Conservation (phyloP, 805 yeast species). For the Metschnikowia proteae region DNA sequence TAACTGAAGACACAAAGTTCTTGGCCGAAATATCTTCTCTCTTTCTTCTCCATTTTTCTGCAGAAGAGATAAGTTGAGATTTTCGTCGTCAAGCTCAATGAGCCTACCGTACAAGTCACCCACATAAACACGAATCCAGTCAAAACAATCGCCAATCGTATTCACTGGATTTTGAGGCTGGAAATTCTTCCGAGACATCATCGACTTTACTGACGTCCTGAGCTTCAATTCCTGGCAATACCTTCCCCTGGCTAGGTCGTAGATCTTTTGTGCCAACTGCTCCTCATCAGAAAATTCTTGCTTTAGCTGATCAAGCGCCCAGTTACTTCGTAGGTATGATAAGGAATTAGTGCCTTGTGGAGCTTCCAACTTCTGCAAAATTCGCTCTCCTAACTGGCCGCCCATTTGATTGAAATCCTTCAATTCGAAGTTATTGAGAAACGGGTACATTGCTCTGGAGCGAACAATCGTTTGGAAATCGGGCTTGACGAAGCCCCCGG, state of each 20-base stretch:
- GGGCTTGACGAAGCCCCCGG: slow-evolving; percentile 83
- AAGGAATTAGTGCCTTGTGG: slow-evolving; percentile 46
- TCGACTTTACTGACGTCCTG: slow-evolving; percentile 67
- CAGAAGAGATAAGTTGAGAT: slow-evolving; percentile 26
- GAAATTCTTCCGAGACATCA: slow-evolving; percentile 87
- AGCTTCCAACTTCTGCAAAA: slow-evolving; percentile 47
- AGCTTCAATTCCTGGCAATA: slow-evolving; percentile 51
- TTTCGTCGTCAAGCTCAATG: slow-evolving; percentile 71
- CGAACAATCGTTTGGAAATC: slow-evolving; percentile 76
- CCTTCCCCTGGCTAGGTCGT: slow-evolving; percentile 62
- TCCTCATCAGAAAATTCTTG: slow-evolving; percentile 37
- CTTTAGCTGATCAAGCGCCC: slow-evolving; percentile 27
- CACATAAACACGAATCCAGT: slow-evolving; percentile 80
- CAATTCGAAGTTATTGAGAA: slow-evolving; percentile 58
- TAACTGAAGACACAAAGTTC: slow-evolving; percentile 45
- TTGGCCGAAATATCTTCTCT: slow-evolving; percentile 46
- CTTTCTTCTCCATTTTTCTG: slow-evolving; percentile 21
- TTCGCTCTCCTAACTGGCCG: slow-evolving; percentile 73
- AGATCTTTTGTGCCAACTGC: slow-evolving; percentile 52
- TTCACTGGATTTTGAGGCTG: slow-evolving; percentile 49
- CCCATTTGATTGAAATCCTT: slow-evolving; percentile 88
- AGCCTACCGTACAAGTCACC: slow-evolving; percentile 74
- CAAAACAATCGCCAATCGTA: slow-evolving; percentile 51
- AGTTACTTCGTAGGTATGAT: slow-evolving; percentile 48
- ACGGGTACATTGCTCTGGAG: slow-evolving; percentile 43